Evolutionary conservation across 176 grass and related monocot species (phyloP).

Genomic region (Cenchrus fungigraminus): DNA sequence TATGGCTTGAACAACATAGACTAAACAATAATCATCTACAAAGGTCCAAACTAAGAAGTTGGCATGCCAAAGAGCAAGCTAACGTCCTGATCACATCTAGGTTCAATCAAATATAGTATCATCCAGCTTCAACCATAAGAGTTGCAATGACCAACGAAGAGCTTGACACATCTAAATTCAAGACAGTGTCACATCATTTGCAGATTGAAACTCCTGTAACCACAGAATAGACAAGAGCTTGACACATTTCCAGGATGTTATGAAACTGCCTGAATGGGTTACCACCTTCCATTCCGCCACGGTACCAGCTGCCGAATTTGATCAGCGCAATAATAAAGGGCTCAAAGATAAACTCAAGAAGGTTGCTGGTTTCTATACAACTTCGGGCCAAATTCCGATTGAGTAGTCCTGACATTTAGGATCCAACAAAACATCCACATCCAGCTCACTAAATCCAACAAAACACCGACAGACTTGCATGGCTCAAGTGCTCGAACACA

Average conservation of each 20-base stretch:
- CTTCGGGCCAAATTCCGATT: slow-evolving; percentile 17
- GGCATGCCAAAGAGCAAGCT: not conserved
- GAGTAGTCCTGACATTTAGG: not conserved
- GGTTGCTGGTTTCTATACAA: not conserved
- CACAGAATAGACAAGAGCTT: not conserved
- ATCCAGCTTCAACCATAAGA: not conserved
- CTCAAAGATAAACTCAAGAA: slow-evolving; percentile 6
- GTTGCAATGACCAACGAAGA: not conserved
- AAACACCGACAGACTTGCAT: not conserved
- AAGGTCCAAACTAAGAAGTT: not conserved
- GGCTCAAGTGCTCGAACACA: slow-evolving; percentile 1
- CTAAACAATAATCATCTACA: not conserved
- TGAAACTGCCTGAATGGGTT: slow-evolving; percentile 1
- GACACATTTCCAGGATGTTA: not conserved
- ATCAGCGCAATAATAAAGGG: not conserved
- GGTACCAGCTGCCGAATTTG: not conserved
- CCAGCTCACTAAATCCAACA: slow-evolving; percentile 17
- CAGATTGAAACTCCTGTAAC: not conserved
- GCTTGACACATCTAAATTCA: not conserved
- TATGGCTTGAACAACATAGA: not conserved
- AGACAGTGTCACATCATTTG: slow-evolving; percentile 17
- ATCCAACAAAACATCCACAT: slow-evolving; percentile 34
- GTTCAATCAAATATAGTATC: not conserved
- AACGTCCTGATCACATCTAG: not conserved
- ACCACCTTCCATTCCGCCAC: not conserved